These are phyloP conservation scores for Chrysoporthe deuterocubensis DNA, from an alignment of 2,329 filamentous ascomycete genomes.

Conservation along the genomic window DNA sequence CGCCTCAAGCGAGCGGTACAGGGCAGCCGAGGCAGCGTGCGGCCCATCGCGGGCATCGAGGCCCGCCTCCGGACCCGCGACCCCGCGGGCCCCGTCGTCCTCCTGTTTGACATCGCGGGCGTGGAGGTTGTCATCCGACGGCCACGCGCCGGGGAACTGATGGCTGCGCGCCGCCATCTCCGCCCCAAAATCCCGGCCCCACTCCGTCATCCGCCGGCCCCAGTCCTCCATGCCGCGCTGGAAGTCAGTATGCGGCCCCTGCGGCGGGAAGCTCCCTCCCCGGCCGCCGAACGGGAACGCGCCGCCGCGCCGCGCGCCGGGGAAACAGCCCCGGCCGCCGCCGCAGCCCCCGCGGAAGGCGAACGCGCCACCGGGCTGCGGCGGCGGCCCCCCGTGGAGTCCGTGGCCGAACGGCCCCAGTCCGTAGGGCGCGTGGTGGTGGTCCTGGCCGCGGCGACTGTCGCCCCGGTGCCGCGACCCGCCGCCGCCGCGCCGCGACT, in stretches of 20 bases:
- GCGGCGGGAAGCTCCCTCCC: slow-evolving; percentile 11
- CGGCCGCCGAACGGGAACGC: slow-evolving; percentile 13
- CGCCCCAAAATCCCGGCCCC: not conserved
- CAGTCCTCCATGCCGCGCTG: slow-evolving; percentile 22
- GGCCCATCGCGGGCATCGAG: slow-evolving; percentile 30
- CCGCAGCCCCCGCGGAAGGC: slow-evolving; percentile 9
- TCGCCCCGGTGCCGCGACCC: not conserved
- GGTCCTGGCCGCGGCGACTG: not conserved
- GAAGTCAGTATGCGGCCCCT: slow-evolving; percentile 3
- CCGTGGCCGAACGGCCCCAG: not conserved
- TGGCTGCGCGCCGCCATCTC: slow-evolving; percentile 2
- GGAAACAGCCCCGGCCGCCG: slow-evolving; percentile 11
- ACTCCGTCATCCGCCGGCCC: slow-evolving; percentile 17
- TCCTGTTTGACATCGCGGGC: slow-evolving; percentile 8
- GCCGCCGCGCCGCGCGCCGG: slow-evolving; percentile 21
- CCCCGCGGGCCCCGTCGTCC: slow-evolving; percentile 8
- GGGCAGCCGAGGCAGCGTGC: slow-evolving; percentile 36
- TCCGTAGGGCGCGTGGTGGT: slow-evolving; percentile 4
- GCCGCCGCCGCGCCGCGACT: not conserved
- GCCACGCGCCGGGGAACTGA: slow-evolving; percentile 41
- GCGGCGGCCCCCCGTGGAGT: not conserved
- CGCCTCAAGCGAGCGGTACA: slow-evolving; percentile 42
- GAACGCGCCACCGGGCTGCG: slow-evolving; percentile 16
- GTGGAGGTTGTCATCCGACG: slow-evolving; percentile 34
- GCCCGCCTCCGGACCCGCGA: slow-evolving; percentile 19